Base-by-base conservation (phyloP, 1,139 yeast genomes). In the Zygoascus meyerae region DNA sequence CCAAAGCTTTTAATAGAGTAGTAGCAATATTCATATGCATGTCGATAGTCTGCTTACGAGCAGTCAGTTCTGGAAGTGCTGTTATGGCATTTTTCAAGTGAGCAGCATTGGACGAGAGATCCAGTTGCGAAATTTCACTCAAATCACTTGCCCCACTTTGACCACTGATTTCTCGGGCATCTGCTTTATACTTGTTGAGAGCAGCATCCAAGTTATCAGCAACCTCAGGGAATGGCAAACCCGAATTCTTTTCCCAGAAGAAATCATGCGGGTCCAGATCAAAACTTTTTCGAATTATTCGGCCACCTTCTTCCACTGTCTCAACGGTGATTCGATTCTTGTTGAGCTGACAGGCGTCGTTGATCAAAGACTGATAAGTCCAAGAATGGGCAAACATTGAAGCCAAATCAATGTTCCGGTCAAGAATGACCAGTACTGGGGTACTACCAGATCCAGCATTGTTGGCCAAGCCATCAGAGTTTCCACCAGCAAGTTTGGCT, bases 1-100 rank as follows among this genome's bases (percentile, higher is more conserved):
- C 95, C 51, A 92, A 74, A 55, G 89, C 90, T 59, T 83, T 81
- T 51, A 94, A 75, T 48, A 92, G 71, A 8, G 92, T 78, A 5
- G 96, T 87, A 55, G 95, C 80, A 39, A 92, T 90, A 60, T 89
- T 90, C 96, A 92, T 92, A 68, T 92, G 99, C 83, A 86, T 86
- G 66, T 92, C 99, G 57, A 92, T 81, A 17, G 90, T 81, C 46
- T 81, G 75, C 64, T 92, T 92, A 56, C 95, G 78, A 8, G 90
- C 87, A 0, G 97, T 87, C 53, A 92, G 72, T 64, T 87, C 95
- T 1, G 98, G 98, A 49, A 92, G 74, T 31, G 90, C 90, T 48
- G 89, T 90, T 37, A 92, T 90, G 3, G 97, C 97, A 44, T 87
- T 83, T 60, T 85, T 83, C 46, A 83, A 72, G 5, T 95, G 87